Base-by-base conservation (phyloP, 164 flowering plant genomes). In the Taxillus chinensis region DNA sequence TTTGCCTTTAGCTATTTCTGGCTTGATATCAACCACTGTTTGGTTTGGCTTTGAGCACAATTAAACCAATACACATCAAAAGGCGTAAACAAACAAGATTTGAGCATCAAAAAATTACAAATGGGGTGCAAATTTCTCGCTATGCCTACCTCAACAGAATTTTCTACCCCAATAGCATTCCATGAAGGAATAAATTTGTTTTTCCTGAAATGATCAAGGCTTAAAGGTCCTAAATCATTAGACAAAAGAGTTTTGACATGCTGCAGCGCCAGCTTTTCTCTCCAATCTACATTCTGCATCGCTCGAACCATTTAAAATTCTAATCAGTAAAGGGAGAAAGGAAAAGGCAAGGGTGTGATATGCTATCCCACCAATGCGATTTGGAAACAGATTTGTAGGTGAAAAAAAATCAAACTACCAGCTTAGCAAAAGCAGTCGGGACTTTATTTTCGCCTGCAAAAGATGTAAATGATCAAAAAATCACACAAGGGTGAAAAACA, bases 151-250 rank as follows among this genome's bases (percentile, higher is more conserved):
- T 82, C 78, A 45, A 55, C 51, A 62, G 61, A 63, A 7, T 65
- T 71, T 53, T 79, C 83, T 60, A 69, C 65, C 14, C 82, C 87
- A 63, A 51, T 75, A 70, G 79, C 59, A 70, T 77, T 83, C 97
- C 96, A 95, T 37, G 96, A 90, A 50, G 88, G 83, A 67, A 96
- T 79, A 68, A 84, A 68, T 62, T 80, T 74, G 39, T 65, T 78
- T 67, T 77, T 83, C 58, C 82, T 66, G 15, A 84, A 68, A 70
- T 71, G 65, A 79, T 90, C 95, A 79, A 93, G 82, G 73, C 89
- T 88, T 64, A 83, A 74, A 48, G 92, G 92, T 39, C 84, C 95
- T 70, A 83, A 64, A 66, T 89, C 91, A 67, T 78, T 71, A n/a
- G 92, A 79, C 61, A 90, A 75, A 62, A 89, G 73, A 39, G 91